phyloP scores from a whole-genome alignment of 2,329 filamentous ascomycete genomes.

The Alternaria sp. region DNA sequence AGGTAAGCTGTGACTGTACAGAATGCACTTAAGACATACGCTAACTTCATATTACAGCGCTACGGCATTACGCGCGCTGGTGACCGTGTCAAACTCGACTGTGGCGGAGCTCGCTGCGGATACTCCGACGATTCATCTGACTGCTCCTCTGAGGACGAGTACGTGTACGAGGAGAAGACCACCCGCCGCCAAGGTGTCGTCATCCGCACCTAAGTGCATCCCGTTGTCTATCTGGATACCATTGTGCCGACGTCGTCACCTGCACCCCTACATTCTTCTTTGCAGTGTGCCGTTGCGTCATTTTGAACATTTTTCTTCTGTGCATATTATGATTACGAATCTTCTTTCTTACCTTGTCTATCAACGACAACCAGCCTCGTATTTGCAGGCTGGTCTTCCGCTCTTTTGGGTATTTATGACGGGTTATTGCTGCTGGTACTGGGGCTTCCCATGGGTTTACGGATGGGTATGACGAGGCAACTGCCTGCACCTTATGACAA shows the following conservation, averaged over 20 bases:
- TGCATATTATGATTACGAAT: constrained; percentile 41
- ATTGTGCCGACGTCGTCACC: constrained; percentile 2
- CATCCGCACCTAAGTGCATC: constrained; percentile 46
- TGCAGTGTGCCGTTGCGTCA: constrained; percentile 7
- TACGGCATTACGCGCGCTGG: constrained; percentile 95
- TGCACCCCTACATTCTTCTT: constrained; percentile 2
- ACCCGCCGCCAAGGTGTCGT: constrained; percentile 58
- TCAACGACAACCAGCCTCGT: background rate
- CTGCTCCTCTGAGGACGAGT: constrained; percentile 75
- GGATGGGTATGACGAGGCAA: background rate
- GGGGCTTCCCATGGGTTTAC: constrained; percentile 12
- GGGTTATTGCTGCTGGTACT: constrained; percentile 31
- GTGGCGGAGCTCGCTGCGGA: constrained; percentile 86
- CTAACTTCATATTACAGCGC: constrained; percentile 55
- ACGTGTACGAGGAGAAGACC: constrained; percentile 60
- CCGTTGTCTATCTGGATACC: constrained; percentile 4
- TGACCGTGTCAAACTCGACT: constrained; percentile 95
- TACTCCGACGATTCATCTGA: constrained; percentile 75
- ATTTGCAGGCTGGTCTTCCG: background rate
- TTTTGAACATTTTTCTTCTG: constrained; percentile 31
- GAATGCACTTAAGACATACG: background rate
- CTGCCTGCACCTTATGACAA: constrained; percentile 3
- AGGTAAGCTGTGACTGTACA: constrained; percentile 52
- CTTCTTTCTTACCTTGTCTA: constrained; percentile 18
- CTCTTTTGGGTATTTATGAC: constrained; percentile 12